Conservation (phyloP, 345 rosid species). For the Acer saccharum region DNA sequence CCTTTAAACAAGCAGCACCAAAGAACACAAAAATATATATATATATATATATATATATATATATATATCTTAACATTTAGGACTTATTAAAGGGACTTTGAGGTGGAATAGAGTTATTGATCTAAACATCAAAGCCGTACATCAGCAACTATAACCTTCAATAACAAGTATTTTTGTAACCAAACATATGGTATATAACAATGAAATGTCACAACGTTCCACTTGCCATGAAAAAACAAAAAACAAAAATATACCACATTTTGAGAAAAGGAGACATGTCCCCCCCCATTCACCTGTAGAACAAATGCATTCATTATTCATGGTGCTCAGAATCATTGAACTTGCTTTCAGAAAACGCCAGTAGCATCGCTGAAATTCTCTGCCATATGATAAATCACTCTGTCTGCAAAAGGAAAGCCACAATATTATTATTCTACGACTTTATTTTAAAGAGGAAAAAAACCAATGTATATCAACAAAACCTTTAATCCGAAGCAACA, state of each 20-base stretch:
- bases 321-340: constrained; percentile 11
- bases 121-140: not conserved
- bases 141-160: not conserved
- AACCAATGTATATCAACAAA: not conserved
- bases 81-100: too few relatives aligned
- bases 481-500: not conserved
- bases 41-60: too few relatives aligned
- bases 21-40: too few relatives aligned
- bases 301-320: constrained; percentile 17
- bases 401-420: constrained; percentile 29
- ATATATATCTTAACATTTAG: too few relatives aligned
- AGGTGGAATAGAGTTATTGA: too few relatives aligned
- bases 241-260: not conserved
- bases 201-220: constrained; percentile 8
- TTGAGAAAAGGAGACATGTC: not conserved
- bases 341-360: not conserved
- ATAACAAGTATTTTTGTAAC: not conserved
- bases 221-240: not conserved
- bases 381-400: constrained; percentile 27
- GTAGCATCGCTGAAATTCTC: not conserved
- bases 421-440: not conserved
- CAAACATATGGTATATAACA: not conserved
- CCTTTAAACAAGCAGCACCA: too few relatives aligned
- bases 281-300: not conserved
- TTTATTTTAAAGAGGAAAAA: not conserved